phyloP scores from a whole-genome alignment of 768 basidiomycete species.

The Chalciporus piperatus region DNA sequence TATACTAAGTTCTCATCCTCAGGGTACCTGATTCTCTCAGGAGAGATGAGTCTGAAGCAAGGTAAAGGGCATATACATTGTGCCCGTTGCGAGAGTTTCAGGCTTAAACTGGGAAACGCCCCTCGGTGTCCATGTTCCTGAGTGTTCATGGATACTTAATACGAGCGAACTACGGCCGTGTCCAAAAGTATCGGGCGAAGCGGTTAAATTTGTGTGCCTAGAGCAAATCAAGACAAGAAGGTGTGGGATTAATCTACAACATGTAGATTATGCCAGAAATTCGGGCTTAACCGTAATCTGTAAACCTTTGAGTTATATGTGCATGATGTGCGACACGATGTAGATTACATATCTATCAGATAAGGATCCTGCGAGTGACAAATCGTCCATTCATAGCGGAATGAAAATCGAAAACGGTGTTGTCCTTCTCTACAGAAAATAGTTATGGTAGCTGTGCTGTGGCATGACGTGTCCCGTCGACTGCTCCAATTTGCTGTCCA shows the following conservation, averaged over 20 bases:
- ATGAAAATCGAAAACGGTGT: slow-evolving; percentile 16
- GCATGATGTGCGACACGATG: slow-evolving; percentile 12
- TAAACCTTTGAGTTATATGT: slow-evolving; percentile 5
- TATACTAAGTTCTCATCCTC: slow-evolving; percentile 11
- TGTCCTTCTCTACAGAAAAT: slow-evolving; percentile 5
- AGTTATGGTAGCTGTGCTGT: slow-evolving; percentile 1
- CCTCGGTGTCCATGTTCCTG: no score
- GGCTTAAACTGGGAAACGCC: no score
- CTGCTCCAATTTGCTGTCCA: slow-evolving; percentile 10
- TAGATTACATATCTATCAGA: slow-evolving; percentile 32
- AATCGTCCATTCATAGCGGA: slow-evolving; percentile 28
- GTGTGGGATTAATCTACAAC: background rate
- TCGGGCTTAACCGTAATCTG: background rate
- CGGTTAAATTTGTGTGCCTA: slow-evolving; percentile 1
- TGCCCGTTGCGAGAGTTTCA: no score
- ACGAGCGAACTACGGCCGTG: no score
- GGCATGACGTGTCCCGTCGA: slow-evolving; percentile 1
- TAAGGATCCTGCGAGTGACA: slow-evolving; percentile 19
- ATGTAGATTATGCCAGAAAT: no score
- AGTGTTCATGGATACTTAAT: no score
- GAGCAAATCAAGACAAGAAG: slow-evolving; percentile 1
- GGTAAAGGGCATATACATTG: no score
- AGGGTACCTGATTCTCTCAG: slow-evolving; percentile 1
- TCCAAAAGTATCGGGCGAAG: no score
- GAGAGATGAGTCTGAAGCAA: no score